These are phyloP conservation scores for Withania somnifera DNA, from an alignment of 305 asterid genomes.

Conservation along the genomic window DNA sequence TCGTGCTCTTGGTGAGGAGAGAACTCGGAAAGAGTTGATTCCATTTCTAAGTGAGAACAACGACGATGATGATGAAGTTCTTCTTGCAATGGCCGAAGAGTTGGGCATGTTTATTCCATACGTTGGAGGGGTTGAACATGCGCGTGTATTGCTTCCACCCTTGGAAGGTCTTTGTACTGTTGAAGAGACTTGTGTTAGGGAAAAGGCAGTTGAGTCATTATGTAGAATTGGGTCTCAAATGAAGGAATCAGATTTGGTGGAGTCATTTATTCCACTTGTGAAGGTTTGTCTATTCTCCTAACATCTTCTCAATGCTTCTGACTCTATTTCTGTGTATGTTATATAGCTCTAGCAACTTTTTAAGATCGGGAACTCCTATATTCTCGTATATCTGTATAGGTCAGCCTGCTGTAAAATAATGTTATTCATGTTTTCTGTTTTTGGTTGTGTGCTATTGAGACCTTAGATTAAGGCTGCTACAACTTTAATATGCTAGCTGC, in stretches of 20 bases:
- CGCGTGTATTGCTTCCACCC: slow-evolving; percentile 28
- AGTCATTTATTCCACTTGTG: slow-evolving; percentile 24
- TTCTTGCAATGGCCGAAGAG: slow-evolving; percentile 33
- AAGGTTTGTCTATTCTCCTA: slow-evolving; percentile 14
- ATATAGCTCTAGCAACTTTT: neutral
- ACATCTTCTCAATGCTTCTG: neutral
- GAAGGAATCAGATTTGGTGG: slow-evolving; percentile 31
- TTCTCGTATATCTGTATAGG: neutral
- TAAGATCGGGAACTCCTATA: neutral
- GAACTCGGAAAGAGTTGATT: slow-evolving; percentile 32
- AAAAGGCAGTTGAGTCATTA: slow-evolving; percentile 34
- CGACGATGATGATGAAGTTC: slow-evolving; percentile 35
- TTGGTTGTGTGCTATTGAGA: neutral
- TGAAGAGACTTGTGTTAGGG: slow-evolving; percentile 38
- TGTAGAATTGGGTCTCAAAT: slow-evolving; percentile 38
- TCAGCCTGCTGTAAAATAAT: neutral
- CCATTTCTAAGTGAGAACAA: slow-evolving; percentile 34
- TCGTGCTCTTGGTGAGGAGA: slow-evolving; percentile 33
- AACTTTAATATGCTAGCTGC: neutral
- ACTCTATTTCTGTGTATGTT: neutral
- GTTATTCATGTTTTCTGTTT: neutral
- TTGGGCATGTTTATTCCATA: slow-evolving; percentile 30
- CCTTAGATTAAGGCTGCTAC: neutral
- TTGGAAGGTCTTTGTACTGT: slow-evolving; percentile 32
- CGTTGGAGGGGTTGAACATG: slow-evolving; percentile 31